A percentile compares a stretch with the other conserved stretches of the same genome.
These are phyloP conservation scores for Sabuloglossum arenarium DNA, from an alignment of 495 filamentous ascomycete species.

Conservation along the genomic window DNA sequence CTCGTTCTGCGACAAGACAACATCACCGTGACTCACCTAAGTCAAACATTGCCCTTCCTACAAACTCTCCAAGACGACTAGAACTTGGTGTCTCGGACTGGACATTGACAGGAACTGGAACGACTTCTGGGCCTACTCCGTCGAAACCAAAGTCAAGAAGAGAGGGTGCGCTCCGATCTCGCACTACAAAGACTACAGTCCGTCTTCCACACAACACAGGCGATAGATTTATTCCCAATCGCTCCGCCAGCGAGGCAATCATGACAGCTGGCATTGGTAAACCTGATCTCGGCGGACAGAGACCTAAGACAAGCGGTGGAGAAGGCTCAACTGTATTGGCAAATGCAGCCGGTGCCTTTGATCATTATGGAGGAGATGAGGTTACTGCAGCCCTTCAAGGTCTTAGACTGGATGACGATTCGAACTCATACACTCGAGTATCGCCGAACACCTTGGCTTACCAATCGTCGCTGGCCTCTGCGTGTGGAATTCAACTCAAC, in stretches of 20 bases:
- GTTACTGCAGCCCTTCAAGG: constrained; percentile 58
- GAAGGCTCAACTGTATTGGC: constrained; percentile 56
- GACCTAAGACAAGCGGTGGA: constrained; percentile 43
- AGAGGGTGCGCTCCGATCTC: constrained; percentile 35
- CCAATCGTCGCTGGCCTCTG: constrained; percentile 74
- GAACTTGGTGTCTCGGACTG: constrained; percentile 88
- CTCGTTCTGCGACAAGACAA: constrained; percentile 37
- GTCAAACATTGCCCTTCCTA: constrained; percentile 68
- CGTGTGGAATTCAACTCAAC: constrained; percentile 81
- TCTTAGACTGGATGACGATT: constrained; percentile 44
- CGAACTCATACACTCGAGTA: constrained; percentile 42
- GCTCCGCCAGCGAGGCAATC: constrained; percentile 71
- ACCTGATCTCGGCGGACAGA: constrained; percentile 40
- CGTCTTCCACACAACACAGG: constrained; percentile 52
- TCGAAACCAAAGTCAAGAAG: constrained; percentile 44
- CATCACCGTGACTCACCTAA: constrained; percentile 60
- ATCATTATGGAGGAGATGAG: constrained; percentile 46
- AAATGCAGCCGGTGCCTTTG: constrained; percentile 42
- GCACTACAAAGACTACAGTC: constrained; percentile 59
- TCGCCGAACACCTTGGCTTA: constrained; percentile 79
- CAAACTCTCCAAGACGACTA: constrained; percentile 54
- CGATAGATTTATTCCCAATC: constrained; percentile 95
- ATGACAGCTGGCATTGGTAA: constrained; percentile 63
- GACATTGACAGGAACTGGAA: constrained; percentile 64
- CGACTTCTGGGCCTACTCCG: constrained; percentile 44